These are phyloP conservation scores for Fusarium abutilonis DNA, from an alignment of 2,329 filamentous ascomycete species.

Conservation along the genomic window DNA sequence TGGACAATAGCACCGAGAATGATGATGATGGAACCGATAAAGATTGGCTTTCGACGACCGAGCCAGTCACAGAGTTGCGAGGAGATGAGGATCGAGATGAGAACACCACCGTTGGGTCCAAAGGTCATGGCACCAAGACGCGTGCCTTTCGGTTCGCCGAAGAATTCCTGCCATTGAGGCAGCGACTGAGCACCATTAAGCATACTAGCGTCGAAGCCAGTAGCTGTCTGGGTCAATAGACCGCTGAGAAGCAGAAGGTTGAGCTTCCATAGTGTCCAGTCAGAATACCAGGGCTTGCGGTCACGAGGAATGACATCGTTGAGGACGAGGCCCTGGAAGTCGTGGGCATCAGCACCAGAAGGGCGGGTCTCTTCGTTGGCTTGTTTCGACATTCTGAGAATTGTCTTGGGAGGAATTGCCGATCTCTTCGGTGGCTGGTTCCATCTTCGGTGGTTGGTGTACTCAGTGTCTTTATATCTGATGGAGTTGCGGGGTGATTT, in stretches of 20 bases:
- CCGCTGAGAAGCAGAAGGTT: conserved; percentile 48
- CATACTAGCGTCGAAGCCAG: conserved; percentile 49
- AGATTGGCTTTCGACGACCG: conserved; percentile 44
- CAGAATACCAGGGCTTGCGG: conserved; percentile 39
- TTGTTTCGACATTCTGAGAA: conserved; percentile 19
- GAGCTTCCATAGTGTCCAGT: conserved; percentile 44
- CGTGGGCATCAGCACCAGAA: conserved; percentile 23
- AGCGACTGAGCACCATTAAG: conserved; percentile 50
- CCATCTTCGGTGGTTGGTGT: not conserved
- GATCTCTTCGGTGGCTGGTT: not conserved
- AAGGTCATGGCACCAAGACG: conserved; percentile 48
- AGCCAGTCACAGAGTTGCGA: conserved; percentile 46
- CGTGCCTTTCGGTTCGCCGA: conserved; percentile 44
- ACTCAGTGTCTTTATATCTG: conserved; percentile 29
- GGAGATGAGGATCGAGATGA: conserved; percentile 41
- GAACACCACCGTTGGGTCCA: conserved; percentile 38
- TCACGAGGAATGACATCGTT: conserved; percentile 38
- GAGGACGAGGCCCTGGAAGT: conserved; percentile 42
- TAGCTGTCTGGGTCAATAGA: conserved; percentile 47
- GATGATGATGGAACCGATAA: conserved; percentile 43
- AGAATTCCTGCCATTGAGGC: conserved; percentile 46
- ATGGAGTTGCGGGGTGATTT: conserved; percentile 6
- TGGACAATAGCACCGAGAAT: conserved; percentile 47
- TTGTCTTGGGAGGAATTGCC: not conserved
- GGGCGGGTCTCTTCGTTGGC: conserved; percentile 20